These are phyloP conservation scores for Vigna unguiculata DNA, from an alignment of 306 rosid species.

Conservation along the genomic window DNA sequence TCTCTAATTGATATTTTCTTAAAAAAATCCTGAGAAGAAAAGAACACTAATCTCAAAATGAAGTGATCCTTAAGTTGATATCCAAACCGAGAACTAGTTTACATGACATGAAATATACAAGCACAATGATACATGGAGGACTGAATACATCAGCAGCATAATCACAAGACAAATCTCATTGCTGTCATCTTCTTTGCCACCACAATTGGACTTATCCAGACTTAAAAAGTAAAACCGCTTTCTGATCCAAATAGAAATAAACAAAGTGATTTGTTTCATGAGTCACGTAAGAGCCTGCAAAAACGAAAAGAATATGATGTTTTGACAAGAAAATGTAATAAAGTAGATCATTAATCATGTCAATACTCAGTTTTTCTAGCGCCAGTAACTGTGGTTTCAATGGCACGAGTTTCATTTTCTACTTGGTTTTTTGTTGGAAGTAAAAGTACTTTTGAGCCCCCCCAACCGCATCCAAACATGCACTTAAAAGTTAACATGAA, in stretches of 20 bases:
- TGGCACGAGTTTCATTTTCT: background rate
- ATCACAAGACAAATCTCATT: conserved; percentile 46
- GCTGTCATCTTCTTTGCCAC: conserved; percentile 36
- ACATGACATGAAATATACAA: conserved; percentile 61
- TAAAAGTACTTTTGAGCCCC: background rate
- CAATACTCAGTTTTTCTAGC: background rate
- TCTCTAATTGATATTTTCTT: background rate
- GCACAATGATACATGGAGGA: conserved; percentile 60
- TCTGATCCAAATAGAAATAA: conserved; percentile 93
- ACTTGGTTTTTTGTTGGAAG: background rate
- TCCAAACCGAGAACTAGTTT: conserved; percentile 45
- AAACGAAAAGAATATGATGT: conserved; percentile 11
- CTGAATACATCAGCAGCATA: conserved; percentile 48
- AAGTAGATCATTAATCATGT: background rate
- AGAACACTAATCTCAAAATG: background rate
- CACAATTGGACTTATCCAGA: conserved; percentile 66
- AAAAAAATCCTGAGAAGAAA: background rate
- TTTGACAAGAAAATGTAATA: background rate
- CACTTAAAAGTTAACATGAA: background rate
- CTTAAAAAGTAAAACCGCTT: conserved; percentile 87
- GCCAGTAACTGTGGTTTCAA: background rate
- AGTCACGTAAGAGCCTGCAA: conserved; percentile 89
- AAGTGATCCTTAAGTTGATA: conserved; percentile 36
- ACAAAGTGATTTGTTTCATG: conserved; percentile 94
- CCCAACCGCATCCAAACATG: background rate